These are phyloP conservation scores for Serendipita vermifera DNA, from an alignment of 768 basidiomycete species.

Conservation along the genomic window DNA sequence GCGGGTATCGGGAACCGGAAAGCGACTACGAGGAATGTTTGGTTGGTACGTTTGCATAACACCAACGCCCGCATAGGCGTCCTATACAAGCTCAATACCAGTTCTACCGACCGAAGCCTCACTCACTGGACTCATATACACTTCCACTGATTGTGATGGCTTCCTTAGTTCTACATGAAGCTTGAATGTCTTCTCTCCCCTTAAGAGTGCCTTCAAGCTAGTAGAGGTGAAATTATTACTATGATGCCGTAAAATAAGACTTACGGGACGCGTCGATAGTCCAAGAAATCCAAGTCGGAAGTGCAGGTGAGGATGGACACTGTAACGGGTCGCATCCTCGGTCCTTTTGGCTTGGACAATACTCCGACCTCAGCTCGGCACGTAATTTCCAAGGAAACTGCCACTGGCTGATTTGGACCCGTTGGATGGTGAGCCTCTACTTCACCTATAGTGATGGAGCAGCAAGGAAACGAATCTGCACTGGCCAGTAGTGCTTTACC, in stretches of 20 bases:
- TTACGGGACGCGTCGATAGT: constrained; percentile 69
- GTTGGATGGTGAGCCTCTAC: constrained; percentile 27
- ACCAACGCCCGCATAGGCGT: constrained; percentile 57
- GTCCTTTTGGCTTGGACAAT: constrained; percentile 21
- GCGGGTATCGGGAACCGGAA: constrained; percentile 57
- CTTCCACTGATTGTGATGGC: constrained; percentile 57
- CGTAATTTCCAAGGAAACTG: constrained; percentile 41
- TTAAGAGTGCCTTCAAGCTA: constrained; percentile 54
- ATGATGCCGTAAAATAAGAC: constrained; percentile 16
- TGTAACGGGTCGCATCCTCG: constrained; percentile 32
- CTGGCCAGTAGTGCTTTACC: constrained; percentile 54
- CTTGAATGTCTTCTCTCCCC: constrained; percentile 43
- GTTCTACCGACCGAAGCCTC: constrained; percentile 10
- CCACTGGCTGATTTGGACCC: constrained; percentile 40
- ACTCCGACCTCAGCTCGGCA: constrained; percentile 32
- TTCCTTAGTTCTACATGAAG: constrained; percentile 49
- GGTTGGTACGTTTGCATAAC: constrained; percentile 46
- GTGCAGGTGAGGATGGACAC: constrained; percentile 63
- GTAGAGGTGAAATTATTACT: neutral
- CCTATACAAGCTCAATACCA: constrained; percentile 31
- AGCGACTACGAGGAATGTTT: constrained; percentile 37
- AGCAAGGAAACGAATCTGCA: constrained; percentile 52
- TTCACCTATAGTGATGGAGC: constrained; percentile 42
- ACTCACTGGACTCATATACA: constrained; percentile 50
- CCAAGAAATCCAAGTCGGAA: constrained; percentile 60